Percentiles rank a stretch among this genome's conserved stretches.
These are phyloP conservation scores for Phialophora chinensis DNA, from an alignment of 2,329 filamentous ascomycete species.

Conservation along the genomic window DNA sequence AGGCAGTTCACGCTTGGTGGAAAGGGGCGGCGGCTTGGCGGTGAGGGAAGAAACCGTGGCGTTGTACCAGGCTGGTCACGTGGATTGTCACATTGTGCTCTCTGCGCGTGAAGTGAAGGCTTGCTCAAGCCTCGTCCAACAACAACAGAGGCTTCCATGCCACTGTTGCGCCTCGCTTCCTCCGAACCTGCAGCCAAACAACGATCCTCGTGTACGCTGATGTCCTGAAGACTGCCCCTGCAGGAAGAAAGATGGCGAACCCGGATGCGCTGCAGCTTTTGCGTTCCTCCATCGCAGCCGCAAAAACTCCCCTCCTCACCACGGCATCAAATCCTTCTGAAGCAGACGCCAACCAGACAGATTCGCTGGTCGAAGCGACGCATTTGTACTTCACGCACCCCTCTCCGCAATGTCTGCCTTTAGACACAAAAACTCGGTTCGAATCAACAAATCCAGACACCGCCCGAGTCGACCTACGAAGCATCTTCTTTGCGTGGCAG, in stretches of 20 bases:
- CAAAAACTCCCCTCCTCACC: conserved; percentile 73
- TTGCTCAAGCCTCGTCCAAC: background rate
- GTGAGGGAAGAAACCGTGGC: background rate
- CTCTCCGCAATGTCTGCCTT: conserved; percentile 66
- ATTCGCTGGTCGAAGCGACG: conserved; percentile 74
- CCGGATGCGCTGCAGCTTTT: conserved; percentile 81
- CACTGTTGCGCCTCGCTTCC: background rate
- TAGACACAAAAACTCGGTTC: conserved; percentile 82
- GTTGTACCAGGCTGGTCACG: background rate
- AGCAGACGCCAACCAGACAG: conserved; percentile 63
- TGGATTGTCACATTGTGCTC: background rate
- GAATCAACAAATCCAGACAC: conserved; percentile 66
- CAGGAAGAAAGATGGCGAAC: conserved; percentile 58
- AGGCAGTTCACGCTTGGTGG: background rate
- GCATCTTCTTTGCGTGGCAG: conserved; percentile 94
- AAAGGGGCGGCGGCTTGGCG: background rate
- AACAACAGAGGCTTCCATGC: background rate
- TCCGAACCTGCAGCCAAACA: background rate
- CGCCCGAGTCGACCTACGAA: conserved; percentile 81
- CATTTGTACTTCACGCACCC: conserved; percentile 73
- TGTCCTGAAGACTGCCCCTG: conserved; percentile 7
- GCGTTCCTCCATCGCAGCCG: conserved; percentile 78
- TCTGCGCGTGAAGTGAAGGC: background rate
- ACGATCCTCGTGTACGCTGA: background rate
- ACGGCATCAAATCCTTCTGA: conserved; percentile 68